phyloP scores from a whole-genome alignment of 331 rosid species.

The Erythrophleum ivorense region DNA sequence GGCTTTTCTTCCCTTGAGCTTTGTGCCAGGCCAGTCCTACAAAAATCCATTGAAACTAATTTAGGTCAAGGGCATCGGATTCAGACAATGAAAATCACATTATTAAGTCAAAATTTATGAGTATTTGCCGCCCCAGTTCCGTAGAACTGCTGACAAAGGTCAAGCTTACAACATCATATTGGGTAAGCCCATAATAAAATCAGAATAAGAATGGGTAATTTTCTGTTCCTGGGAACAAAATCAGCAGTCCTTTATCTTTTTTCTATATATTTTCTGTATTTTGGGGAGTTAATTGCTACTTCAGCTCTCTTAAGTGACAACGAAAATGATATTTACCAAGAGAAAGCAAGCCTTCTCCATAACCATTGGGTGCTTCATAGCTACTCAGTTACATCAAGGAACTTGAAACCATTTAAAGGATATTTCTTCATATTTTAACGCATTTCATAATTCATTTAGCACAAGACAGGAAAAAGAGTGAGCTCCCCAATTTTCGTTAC shows the following conservation, averaged over 20 bases:
- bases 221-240: neutral
- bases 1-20: conserved; percentile 52
- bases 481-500: no score
- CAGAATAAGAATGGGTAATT: conserved; percentile 19
- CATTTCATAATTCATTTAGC: conserved; percentile 6
- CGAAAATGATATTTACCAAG: conserved; percentile 9
- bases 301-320: conserved; percentile 1
- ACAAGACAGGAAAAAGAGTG: no score
- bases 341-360: conserved; percentile 28
- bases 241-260: neutral
- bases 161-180: neutral
- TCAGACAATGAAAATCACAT: neutral
- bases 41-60: conserved; percentile 11
- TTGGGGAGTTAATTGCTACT: conserved; percentile 10
- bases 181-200: neutral
- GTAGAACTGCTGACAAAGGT: neutral
- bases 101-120: neutral
- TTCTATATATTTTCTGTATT: neutral
- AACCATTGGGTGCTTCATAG: conserved; percentile 27
- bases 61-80: no score
- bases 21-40: conserved; percentile 51
- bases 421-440: conserved; percentile 1
- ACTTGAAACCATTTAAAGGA: conserved; percentile 7
- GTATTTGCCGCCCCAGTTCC: no score
- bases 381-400: conserved; percentile 34